Percentiles rank a stretch among this genome's conserved stretches.
Conservation (phyloP, 2,329 filamentous ascomycete species). For the Talaromyces piceae region DNA sequence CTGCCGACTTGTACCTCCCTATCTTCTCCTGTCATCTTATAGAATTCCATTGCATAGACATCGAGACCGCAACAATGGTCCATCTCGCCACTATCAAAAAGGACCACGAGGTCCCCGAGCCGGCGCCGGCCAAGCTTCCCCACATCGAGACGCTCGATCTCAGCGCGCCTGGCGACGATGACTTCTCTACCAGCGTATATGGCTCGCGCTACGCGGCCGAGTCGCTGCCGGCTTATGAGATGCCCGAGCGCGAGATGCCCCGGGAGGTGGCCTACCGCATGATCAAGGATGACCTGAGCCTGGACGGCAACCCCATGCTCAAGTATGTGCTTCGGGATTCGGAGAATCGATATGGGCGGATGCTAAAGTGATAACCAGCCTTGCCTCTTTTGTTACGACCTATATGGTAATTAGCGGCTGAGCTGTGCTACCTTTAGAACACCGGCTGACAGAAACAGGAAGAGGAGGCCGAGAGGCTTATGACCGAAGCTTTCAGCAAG, state of each 20-base stretch:
- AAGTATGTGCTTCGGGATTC: conserved; percentile 34
- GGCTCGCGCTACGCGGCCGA: conserved; percentile 74
- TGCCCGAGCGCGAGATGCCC: conserved; percentile 88
- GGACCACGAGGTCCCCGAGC: conserved; percentile 29
- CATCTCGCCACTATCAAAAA: conserved; percentile 34
- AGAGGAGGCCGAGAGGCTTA: conserved; percentile 91
- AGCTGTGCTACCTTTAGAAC: neutral
- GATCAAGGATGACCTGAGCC: conserved; percentile 89
- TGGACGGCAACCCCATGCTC: conserved; percentile 86
- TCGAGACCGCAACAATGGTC: conserved; percentile 31
- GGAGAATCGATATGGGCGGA: too few species aligned
- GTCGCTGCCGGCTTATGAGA: conserved; percentile 74
- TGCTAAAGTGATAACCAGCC: conserved; percentile 39
- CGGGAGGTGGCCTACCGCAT: conserved; percentile 87
- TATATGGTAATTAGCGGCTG: conserved; percentile 63
- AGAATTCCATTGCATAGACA: neutral
- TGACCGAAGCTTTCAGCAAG: conserved; percentile 84
- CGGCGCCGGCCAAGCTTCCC: conserved; percentile 23
- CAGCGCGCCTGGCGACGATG: conserved; percentile 37
- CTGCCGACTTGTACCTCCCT: too few species aligned
- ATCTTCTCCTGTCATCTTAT: neutral
- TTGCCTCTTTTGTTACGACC: conserved; percentile 90
- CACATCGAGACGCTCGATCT: conserved; percentile 43
- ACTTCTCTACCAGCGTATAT: conserved; percentile 71
- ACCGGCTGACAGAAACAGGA: conserved; percentile 48